Evolutionary conservation across 2,329 filamentous ascomycete species (phyloP).

Genomic region (Aspergillus candidus): DNA sequence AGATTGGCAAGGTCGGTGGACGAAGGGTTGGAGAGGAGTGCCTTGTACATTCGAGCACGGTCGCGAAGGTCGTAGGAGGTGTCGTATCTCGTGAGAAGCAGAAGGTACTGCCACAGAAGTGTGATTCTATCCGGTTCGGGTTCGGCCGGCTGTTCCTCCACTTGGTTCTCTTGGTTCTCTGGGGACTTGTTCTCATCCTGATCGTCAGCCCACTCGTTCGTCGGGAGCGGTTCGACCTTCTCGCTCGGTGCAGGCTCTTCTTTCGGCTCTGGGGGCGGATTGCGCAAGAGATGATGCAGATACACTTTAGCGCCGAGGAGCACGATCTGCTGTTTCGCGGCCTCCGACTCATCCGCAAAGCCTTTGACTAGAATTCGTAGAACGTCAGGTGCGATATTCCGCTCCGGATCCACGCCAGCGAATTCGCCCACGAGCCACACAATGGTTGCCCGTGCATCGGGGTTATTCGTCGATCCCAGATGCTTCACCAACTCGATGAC

Average conservation of each 20-base stretch:
- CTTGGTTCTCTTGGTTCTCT: constrained; percentile 27
- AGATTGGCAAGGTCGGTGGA: constrained; percentile 79
- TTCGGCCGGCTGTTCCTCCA: constrained; percentile 26
- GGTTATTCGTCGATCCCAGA: constrained; percentile 78
- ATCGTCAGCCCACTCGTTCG: constrained; percentile 29
- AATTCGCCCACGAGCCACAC: constrained; percentile 98
- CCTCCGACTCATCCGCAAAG: constrained; percentile 76
- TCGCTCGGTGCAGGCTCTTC: constrained; percentile 20
- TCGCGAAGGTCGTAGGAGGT: constrained; percentile 93
- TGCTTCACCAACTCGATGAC: constrained; percentile 87
- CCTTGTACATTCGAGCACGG: constrained; percentile 78
- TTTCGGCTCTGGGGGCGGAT: constrained; percentile 24
- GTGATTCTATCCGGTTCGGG: constrained; percentile 57
- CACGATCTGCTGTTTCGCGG: constrained; percentile 85
- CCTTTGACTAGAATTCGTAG: constrained; percentile 79
- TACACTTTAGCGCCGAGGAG: constrained; percentile 95
- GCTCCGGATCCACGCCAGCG: constrained; percentile 67
- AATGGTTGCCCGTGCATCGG: constrained; percentile 85
- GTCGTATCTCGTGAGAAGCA: constrained; percentile 84
- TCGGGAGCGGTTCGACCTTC: constrained; percentile 21
- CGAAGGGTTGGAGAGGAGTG: constrained; percentile 68
- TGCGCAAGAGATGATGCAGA: constrained; percentile 68
- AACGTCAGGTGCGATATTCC: constrained; percentile 90
- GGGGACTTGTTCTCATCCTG: constrained; percentile 18
- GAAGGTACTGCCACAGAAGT: constrained; percentile 75